These are phyloP conservation scores for Boletus tomentosulus DNA, from an alignment of 768 basidiomycete species.

Conservation along the genomic window DNA sequence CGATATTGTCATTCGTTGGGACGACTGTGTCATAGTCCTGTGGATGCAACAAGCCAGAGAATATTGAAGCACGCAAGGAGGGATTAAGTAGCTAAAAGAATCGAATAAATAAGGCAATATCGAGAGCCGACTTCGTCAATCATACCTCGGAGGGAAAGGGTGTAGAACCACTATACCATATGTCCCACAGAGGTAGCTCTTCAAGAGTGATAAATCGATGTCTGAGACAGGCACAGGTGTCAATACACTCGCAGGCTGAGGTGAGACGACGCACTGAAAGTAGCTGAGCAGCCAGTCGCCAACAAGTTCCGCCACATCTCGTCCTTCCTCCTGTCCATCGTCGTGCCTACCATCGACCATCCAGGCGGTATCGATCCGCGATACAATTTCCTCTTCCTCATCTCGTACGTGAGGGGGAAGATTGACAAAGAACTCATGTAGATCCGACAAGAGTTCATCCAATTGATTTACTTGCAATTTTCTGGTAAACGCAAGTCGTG, in stretches of 20 bases:
- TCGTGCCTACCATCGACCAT: slow-evolving; percentile 17
- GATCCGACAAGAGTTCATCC: slow-evolving; percentile 35
- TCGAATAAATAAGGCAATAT: background rate
- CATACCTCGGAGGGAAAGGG: slow-evolving; percentile 67
- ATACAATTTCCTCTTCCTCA: slow-evolving; percentile 32
- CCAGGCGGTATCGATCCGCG: slow-evolving; percentile 21
- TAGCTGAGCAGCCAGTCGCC: slow-evolving; percentile 50
- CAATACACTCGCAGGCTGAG: background rate
- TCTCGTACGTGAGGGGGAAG: slow-evolving; percentile 31
- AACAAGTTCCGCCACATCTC: slow-evolving; percentile 27
- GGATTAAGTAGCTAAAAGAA: slow-evolving; percentile 60
- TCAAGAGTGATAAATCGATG: slow-evolving; percentile 44
- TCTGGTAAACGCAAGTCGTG: slow-evolving; percentile 23
- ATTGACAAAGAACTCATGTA: slow-evolving; percentile 37
- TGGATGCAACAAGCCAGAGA: slow-evolving; percentile 60
- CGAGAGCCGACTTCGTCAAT: background rate
- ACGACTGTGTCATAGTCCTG: slow-evolving; percentile 38
- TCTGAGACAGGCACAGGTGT: slow-evolving; percentile 29
- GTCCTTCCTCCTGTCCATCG: slow-evolving; percentile 13
- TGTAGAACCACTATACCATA: slow-evolving; percentile 67
- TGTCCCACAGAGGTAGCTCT: slow-evolving; percentile 53
- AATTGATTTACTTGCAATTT: slow-evolving; percentile 39
- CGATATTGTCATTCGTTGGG: slow-evolving; percentile 7
- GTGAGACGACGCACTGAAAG: slow-evolving; percentile 39
- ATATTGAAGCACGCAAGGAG: slow-evolving; percentile 54